Evolutionary conservation across 805 yeast genomes (phyloP), one percentile per base, ranked within the genome.

Genomic region (Metschnikowia lochheadii): DNA sequence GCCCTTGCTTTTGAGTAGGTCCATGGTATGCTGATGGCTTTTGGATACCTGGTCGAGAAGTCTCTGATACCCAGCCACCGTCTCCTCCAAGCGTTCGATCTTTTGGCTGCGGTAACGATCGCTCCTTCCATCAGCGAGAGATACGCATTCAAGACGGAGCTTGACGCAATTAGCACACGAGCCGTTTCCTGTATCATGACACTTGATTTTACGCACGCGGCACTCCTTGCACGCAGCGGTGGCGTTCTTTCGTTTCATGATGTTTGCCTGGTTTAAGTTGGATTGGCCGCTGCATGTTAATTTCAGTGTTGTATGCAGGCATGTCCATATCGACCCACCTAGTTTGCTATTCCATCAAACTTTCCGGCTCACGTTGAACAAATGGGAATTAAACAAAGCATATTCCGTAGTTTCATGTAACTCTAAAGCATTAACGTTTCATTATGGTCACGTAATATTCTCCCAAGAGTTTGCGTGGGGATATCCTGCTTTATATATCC

Each of bases 221-320:
- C 57, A 55, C n/a, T 50, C 46, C 26, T 34, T 26, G 38, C 57
- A 55, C 6, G 57, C 57, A 6, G 41, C 37, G 17, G 56, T 32
- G 17, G 48, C 39, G n/a, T 44, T 45, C 23, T 43, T 44, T 8
- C 56, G 45, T 29, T 45, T 23, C 46, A 44, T 44, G 31, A 15
- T n/a, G 8, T 20, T 20, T 14, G 31, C 11, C 14, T 21, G 18
- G 18, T 7, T 6, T 33, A 20, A 20, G 37, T 32, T 20, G 43
- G 11, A 26, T 11, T 40, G 34, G 20, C 43, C 45, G 45, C 38
- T 42, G 26, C 45, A 42, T 42, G 38, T 11, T 42, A 11, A 32
- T 4, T 6, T 7, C 38, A 14, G 45, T n/a, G n/a, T 11, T 33
- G 10, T 33, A 42, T 42, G 38, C 45, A 42, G 45, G 45, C n/a